Conservation (phyloP, 768 basidiomycete genomes). For the Phlebiopsis gigantea region DNA sequence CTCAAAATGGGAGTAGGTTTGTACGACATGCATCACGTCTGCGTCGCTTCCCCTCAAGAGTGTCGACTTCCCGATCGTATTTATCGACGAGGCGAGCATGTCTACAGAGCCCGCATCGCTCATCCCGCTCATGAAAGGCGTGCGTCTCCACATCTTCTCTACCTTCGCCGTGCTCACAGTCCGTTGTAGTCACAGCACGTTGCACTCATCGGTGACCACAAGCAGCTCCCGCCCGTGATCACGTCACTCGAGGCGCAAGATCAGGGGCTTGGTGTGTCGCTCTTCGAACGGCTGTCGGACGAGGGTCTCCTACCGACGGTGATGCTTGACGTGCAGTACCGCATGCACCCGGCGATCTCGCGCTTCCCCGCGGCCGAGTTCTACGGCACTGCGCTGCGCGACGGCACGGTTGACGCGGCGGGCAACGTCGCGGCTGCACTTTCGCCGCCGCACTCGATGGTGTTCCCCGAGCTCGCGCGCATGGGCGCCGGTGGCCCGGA, state of each 20-base stretch:
- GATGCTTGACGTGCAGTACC: slow-evolving; percentile 93
- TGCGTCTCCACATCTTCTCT: slow-evolving; percentile 35
- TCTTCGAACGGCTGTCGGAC: slow-evolving; percentile 87
- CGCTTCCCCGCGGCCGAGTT: slow-evolving; percentile 82
- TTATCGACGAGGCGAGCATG: slow-evolving; percentile 95
- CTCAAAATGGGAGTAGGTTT: slow-evolving; percentile 44
- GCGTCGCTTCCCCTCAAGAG: slow-evolving; percentile 60
- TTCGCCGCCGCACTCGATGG: slow-evolving; percentile 52
- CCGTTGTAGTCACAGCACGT: slow-evolving; percentile 64
- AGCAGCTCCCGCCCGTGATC: slow-evolving; percentile 89
- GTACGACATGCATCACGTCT: slow-evolving; percentile 83
- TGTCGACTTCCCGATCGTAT: slow-evolving; percentile 88
- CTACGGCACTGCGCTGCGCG: slow-evolving; percentile 62
- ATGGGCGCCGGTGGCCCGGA: neutral
- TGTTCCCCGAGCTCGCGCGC: slow-evolving; percentile 26
- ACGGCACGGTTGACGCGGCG: slow-evolving; percentile 63
- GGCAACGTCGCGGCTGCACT: slow-evolving; percentile 46
- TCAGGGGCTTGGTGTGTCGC: slow-evolving; percentile 69
- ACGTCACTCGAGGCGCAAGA: slow-evolving; percentile 67
- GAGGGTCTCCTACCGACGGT: slow-evolving; percentile 78
- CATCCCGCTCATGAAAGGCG: slow-evolving; percentile 92
- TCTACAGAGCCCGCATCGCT: slow-evolving; percentile 90
- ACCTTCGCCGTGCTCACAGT: slow-evolving; percentile 7
- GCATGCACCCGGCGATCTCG: slow-evolving; percentile 92
- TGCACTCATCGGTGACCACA: slow-evolving; percentile 94